phyloP scores from a whole-genome alignment of 495 filamentous ascomycete species.

The Penicillium salamii region DNA sequence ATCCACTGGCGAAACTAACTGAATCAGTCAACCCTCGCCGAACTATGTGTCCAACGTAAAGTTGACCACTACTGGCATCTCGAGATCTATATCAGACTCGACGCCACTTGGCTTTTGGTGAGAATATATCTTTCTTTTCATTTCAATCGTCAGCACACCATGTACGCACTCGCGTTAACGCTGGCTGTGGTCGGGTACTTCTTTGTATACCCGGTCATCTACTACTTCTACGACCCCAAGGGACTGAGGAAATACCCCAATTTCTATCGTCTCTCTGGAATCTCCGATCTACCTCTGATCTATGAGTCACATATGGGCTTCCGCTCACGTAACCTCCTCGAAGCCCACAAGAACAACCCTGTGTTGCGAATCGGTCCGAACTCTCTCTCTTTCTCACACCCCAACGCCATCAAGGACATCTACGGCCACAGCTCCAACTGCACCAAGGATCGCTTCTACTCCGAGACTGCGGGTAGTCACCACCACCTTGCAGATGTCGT shows the following conservation, averaged over 20 bases:
- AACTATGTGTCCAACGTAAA: no score
- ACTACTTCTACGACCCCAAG: conserved; percentile 39
- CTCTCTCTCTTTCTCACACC: conserved; percentile 36
- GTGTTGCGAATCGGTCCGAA: conserved; percentile 49
- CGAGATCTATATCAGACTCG: neutral
- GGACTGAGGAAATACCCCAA: conserved; percentile 42
- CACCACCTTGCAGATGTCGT: conserved; percentile 39
- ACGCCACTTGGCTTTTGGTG: neutral
- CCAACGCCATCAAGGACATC: conserved; percentile 46
- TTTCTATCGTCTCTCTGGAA: conserved; percentile 28
- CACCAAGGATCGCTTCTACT: conserved; percentile 45
- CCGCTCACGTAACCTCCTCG: conserved; percentile 30
- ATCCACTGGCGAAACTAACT: no score
- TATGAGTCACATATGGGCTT: conserved; percentile 28
- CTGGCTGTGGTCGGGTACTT: conserved; percentile 24
- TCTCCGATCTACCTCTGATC: conserved; percentile 38
- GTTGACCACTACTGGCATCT: no score
- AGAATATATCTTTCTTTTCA: neutral
- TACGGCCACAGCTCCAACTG: conserved; percentile 48
- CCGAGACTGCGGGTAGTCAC: conserved; percentile 29
- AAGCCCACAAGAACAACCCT: conserved; percentile 38
- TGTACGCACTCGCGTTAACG: conserved; percentile 3
- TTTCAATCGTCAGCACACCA: neutral
- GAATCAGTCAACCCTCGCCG: no score
- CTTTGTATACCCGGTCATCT: conserved; percentile 25